Percentiles rank a stretch among this genome's conserved stretches.
These are phyloP conservation scores for Calonectria crousiana DNA, from an alignment of 2,329 filamentous ascomycete species.

Conservation along the genomic window DNA sequence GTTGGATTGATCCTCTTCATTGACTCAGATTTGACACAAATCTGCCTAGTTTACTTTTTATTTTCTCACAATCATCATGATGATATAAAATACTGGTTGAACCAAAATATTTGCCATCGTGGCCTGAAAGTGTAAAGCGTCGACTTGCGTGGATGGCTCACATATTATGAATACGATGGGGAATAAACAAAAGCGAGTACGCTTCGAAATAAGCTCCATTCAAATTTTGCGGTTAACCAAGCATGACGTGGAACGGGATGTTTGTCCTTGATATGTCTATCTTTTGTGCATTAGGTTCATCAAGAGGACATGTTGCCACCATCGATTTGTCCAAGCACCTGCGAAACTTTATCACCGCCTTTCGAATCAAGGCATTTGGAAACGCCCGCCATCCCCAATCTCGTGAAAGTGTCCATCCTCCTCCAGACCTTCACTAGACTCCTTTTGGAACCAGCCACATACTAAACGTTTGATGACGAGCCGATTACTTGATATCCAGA, in stretches of 20 bases:
- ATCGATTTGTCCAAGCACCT: neutral
- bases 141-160: neutral
- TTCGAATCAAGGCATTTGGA: neutral
- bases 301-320: neutral
- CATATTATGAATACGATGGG: neutral
- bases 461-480: neutral
- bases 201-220: neutral
- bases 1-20: neutral
- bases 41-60: neutral
- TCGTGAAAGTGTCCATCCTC: neutral
- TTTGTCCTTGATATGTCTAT: neutral
- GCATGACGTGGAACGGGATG: neutral
- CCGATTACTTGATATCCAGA: neutral
- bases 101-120: neutral
- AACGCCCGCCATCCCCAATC: neutral
- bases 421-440: neutral
- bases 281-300: neutral
- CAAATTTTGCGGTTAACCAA: too few species aligned
- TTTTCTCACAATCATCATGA: neutral
- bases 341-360: neutral
- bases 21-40: neutral
- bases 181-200: neutral
- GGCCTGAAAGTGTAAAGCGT: neutral
- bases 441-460: neutral
- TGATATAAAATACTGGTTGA: neutral